Evolutionary conservation across 345 rosid species (phyloP).

Genomic region (Gynandropsis gynandra): DNA sequence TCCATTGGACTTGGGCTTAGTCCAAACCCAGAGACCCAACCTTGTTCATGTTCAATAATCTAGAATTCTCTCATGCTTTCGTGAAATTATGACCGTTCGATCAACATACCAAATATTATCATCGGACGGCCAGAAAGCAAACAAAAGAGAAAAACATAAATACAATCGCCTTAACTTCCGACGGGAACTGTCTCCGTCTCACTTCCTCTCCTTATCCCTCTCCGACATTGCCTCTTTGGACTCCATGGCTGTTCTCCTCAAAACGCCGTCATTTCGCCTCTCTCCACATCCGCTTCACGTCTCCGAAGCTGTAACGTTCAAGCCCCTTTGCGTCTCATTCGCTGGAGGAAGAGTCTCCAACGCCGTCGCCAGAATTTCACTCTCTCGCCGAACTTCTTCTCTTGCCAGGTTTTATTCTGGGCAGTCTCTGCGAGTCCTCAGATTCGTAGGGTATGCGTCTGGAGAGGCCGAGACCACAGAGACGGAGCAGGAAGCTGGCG

Average conservation of each 20-base stretch:
- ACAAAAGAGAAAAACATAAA: conserved; percentile 1
- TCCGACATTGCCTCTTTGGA: conserved; percentile 10
- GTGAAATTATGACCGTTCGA: conserved; percentile 7
- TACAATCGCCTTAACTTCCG: conserved; percentile 12
- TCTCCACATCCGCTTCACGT: conserved; percentile 27
- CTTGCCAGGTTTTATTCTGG: conserved; percentile 21
- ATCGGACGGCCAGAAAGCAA: conserved; percentile 18
- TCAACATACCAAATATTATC: background rate
- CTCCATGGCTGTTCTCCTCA: conserved; percentile 63
- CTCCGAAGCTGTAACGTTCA: conserved; percentile 21
- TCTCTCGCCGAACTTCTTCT: conserved; percentile 28
- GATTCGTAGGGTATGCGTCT: conserved; percentile 46
- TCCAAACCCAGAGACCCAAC: too few relatives aligned
- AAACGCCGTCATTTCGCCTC: conserved; percentile 46
- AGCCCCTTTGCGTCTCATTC: conserved; percentile 37
- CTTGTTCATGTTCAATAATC: too few relatives aligned
- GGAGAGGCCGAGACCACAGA: conserved; percentile 59
- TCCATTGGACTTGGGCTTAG: too few relatives aligned
- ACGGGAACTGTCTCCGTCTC: background rate
- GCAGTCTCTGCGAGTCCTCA: conserved; percentile 36
- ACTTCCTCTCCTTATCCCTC: conserved; percentile 18
- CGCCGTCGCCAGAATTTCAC: conserved; percentile 9
- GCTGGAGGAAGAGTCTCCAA: conserved; percentile 26
- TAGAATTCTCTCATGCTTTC: too few relatives aligned
- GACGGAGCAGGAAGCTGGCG: conserved; percentile 40